Percentiles rank a stretch among this genome's conserved stretches.
Evolutionary conservation across 129 eudicot species (phyloP).

Genomic region (Flaveria linearis): DNA sequence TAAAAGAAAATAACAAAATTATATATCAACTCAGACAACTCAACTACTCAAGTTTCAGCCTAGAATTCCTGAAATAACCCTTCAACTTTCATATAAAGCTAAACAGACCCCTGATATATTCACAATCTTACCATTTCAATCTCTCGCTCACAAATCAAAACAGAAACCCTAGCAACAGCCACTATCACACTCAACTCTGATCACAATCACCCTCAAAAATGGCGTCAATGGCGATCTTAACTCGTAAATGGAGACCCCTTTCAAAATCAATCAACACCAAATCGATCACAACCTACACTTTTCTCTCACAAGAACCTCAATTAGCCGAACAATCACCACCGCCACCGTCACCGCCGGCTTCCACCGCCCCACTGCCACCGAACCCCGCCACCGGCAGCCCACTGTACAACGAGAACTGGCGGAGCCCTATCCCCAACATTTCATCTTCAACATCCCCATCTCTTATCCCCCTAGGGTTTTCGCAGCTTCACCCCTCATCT

Average conservation of each 20-base stretch:
- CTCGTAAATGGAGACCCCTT: slow-evolving; percentile 42
- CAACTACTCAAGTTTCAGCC: too few species aligned
- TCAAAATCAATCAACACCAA: slow-evolving; percentile 49
- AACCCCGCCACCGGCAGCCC: slow-evolving; percentile 83
- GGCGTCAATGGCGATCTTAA: slow-evolving; percentile 60
- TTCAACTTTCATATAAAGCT: not conserved
- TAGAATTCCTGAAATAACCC: not conserved
- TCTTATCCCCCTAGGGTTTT: slow-evolving; percentile 40
- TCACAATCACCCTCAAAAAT: slow-evolving; percentile 30
- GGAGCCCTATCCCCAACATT: slow-evolving; percentile 44
- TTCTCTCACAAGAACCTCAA: slow-evolving; percentile 64
- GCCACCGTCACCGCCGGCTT: slow-evolving; percentile 26
- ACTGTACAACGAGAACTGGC: slow-evolving; percentile 69
- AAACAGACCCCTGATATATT: not conserved
- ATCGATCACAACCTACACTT: slow-evolving; percentile 60
- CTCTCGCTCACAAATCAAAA: slow-evolving; percentile 3
- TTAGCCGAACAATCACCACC: slow-evolving; percentile 34
- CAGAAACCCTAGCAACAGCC: slow-evolving; percentile 38
- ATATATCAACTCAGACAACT: too few species aligned
- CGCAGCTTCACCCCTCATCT: slow-evolving; percentile 21
- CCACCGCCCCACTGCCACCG: slow-evolving; percentile 60
- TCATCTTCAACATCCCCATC: slow-evolving; percentile 28
- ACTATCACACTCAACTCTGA: slow-evolving; percentile 20
- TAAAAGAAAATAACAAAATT: too few species aligned
- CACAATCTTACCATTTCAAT: slow-evolving; percentile 3